phyloP scores from a whole-genome alignment of 176 grass and related monocot genomes.

The Bonia amplexicaulis region DNA sequence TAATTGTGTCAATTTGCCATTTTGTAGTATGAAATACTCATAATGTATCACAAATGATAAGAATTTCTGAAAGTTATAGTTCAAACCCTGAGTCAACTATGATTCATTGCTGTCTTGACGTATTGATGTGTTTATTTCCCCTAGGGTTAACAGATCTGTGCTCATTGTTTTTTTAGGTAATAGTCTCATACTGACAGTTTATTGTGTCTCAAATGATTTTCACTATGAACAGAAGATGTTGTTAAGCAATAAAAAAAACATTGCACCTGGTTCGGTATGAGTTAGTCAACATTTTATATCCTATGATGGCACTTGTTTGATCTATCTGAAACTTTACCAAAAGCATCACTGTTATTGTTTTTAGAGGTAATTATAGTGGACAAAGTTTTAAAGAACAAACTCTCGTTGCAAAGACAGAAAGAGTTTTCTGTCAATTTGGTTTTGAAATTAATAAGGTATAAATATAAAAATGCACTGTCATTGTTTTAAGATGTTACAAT shows the following conservation, averaged over 20 bases:
- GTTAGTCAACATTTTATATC: background rate
- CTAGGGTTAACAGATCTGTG: background rate
- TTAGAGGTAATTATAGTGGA: background rate
- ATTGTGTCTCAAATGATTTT: background rate
- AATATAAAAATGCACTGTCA: background rate
- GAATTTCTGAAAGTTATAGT: background rate
- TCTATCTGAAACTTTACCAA: background rate
- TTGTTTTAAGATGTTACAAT: background rate
- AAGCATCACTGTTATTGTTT: background rate
- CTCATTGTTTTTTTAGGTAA: background rate
- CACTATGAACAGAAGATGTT: background rate
- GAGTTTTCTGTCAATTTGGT: background rate
- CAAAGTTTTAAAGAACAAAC: slow-evolving; percentile 15
- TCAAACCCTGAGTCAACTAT: background rate
- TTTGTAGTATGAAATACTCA: background rate
- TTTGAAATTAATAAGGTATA: background rate
- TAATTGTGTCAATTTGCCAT: background rate
- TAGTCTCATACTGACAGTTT: background rate
- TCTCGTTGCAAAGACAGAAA: background rate
- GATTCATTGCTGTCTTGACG: background rate
- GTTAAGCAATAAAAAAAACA: background rate
- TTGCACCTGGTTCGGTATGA: background rate
- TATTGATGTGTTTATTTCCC: too few relatives aligned
- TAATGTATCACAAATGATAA: background rate
- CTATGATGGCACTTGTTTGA: background rate